phyloP scores from a whole-genome alignment of 495 filamentous ascomycete genomes.

The Hypoxylon trugodes region DNA sequence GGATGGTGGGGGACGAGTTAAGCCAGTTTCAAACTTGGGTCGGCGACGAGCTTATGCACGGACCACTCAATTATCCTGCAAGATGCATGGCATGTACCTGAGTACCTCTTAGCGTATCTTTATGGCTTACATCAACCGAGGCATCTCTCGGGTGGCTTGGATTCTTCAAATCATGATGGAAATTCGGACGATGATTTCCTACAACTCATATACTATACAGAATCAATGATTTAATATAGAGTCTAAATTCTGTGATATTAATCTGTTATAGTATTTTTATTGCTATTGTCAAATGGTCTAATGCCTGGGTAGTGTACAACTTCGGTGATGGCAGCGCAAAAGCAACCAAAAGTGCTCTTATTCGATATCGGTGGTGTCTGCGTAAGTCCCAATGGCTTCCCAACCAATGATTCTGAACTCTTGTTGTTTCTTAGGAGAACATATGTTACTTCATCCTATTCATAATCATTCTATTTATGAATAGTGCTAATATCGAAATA shows the following conservation, averaged over 20 bases:
- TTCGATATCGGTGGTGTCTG: constrained; percentile 98
- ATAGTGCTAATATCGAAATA: constrained; percentile 48
- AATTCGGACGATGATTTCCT: background rate
- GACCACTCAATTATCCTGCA: background rate
- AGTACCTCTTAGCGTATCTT: background rate
- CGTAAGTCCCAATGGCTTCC: constrained; percentile 63
- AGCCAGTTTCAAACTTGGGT: constrained; percentile 15
- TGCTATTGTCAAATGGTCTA: background rate
- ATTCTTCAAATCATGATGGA: background rate
- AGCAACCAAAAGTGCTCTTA: constrained; percentile 77
- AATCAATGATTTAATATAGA: background rate
- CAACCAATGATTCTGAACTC: background rate
- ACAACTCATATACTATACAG: background rate
- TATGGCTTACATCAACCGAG: constrained; percentile 26
- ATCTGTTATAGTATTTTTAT: background rate
- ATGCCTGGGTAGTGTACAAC: constrained; percentile 26
- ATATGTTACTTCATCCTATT: too few species aligned
- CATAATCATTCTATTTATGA: background rate
- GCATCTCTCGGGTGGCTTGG: constrained; percentile 13
- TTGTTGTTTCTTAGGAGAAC: too few species aligned
- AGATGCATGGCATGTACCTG: constrained; percentile 1
- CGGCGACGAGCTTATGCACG: constrained; percentile 36
- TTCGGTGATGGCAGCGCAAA: constrained; percentile 48
- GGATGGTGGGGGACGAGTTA: constrained; percentile 41
- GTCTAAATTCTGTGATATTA: background rate